Percentiles rank a stretch among this genome's conserved stretches.
Conservation (phyloP, 2,329 filamentous ascomycete species). For the Paracoccidioides lutzii region DNA sequence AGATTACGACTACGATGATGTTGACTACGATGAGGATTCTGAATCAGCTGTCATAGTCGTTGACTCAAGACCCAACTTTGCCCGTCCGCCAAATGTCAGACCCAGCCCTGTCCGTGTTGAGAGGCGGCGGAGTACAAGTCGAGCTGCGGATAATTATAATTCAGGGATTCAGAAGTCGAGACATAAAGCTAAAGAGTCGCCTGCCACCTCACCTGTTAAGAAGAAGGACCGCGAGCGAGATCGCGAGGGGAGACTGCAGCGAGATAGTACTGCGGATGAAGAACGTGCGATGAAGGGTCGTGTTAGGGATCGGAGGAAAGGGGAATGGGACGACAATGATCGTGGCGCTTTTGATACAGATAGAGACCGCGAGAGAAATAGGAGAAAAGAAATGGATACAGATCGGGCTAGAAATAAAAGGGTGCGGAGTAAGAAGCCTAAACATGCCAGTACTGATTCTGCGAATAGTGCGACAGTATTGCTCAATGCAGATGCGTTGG, state of each 20-base stretch:
- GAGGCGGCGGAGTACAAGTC: constrained; percentile 2
- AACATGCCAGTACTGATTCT: constrained; percentile 31
- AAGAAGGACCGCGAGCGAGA: constrained; percentile 23
- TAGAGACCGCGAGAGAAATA: constrained; percentile 12
- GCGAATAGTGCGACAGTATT: constrained; percentile 31
- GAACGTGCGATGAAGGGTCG: constrained; percentile 15
- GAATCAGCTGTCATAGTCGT: constrained; percentile 14
- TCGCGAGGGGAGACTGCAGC: constrained; percentile 20
- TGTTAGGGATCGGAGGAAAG: constrained; percentile 12
- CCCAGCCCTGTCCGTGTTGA: constrained; percentile 10
- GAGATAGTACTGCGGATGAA: constrained; percentile 17
- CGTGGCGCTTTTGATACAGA: constrained; percentile 9
- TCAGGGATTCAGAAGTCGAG: constrained; percentile 14
- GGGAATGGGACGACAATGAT: constrained; percentile 15
- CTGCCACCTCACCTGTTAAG: constrained; percentile 25
- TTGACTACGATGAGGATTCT: constrained; percentile 5
- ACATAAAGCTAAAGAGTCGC: constrained; percentile 25
- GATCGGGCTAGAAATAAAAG: not conserved
- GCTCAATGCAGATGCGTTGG: constrained; percentile 46
- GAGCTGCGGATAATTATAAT: constrained; percentile 7
- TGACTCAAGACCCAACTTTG: constrained; percentile 19
- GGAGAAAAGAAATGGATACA: constrained; percentile 12
- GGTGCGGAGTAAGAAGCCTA: constrained; percentile 14
- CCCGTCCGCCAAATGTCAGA: constrained; percentile 17
- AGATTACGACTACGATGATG: not conserved